Percentiles rank a stretch among this genome's conserved stretches.
Evolutionary conservation across 2,329 filamentous ascomycete genomes (phyloP).

Genomic region (Alternaria alternata): DNA sequence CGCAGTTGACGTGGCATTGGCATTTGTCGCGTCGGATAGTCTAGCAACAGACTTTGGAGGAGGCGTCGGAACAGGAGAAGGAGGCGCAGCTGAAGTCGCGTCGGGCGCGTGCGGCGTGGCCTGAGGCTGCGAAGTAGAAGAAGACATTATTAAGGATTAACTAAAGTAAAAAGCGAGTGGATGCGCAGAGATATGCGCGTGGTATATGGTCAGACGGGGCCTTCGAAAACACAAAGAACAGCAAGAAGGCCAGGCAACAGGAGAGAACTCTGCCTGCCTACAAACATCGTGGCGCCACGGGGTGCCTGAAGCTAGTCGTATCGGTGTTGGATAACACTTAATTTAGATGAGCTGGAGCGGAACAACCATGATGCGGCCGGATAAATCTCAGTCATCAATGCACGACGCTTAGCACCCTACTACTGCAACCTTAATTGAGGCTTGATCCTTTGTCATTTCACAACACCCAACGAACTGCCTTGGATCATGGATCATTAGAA

Average conservation of each 20-base stretch:
- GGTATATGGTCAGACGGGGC: not conserved
- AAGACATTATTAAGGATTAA: constrained; percentile 24
- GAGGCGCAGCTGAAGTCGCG: not conserved
- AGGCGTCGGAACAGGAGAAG: constrained; percentile 2
- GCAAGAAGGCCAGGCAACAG: constrained; percentile 6
- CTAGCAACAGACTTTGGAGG: constrained; percentile 6
- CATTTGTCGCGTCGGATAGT: constrained; percentile 9
- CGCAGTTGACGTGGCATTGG: not conserved
- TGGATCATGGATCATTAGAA: not conserved
- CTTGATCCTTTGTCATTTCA: not conserved
- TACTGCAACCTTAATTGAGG: constrained; percentile 6
- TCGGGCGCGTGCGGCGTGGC: constrained; percentile 10
- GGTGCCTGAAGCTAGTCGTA: constrained; percentile 14
- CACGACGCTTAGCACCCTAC: not conserved
- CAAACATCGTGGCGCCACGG: constrained; percentile 3
- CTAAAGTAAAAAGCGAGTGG: constrained; percentile 15
- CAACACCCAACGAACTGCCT: too few species aligned
- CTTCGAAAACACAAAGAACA: constrained; percentile 10
- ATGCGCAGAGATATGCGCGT: constrained; percentile 17
- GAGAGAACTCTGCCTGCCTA: not conserved
- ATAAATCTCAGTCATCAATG: constrained; percentile 3
- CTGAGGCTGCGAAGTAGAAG: constrained; percentile 8
- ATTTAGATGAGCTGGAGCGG: constrained; percentile 8
- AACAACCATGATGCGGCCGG: not conserved
- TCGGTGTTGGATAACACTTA: constrained; percentile 3